Percentiles rank a stretch among this genome's conserved stretches.
Conservation (phyloP, 257 asterid genomes). For the Nemophila menziesii region DNA sequence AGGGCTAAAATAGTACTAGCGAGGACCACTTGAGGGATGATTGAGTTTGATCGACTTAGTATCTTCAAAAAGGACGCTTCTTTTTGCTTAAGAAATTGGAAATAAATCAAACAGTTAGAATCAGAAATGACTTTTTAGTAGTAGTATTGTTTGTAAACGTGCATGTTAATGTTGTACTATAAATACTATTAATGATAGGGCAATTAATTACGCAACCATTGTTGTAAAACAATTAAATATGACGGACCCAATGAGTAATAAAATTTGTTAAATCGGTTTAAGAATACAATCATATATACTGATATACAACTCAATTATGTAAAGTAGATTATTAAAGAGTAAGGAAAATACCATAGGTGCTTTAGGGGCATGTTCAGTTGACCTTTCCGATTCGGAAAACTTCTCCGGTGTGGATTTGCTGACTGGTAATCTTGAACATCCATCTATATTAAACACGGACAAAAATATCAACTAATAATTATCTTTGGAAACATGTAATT, state of each 20-base stretch:
- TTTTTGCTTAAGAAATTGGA: slow-evolving; percentile 24
- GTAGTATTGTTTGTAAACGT: not conserved
- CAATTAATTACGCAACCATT: not conserved
- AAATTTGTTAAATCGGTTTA: no score
- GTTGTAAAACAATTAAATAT: no score
- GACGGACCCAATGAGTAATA: not conserved
- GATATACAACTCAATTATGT: not conserved
- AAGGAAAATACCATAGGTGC: slow-evolving; percentile 28
- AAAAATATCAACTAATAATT: not conserved
- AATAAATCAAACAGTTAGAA: slow-evolving; percentile 10
- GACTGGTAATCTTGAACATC: slow-evolving; percentile 17
- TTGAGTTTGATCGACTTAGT: slow-evolving; percentile 67
- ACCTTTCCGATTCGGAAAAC: slow-evolving; percentile 18
- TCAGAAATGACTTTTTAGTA: not conserved
- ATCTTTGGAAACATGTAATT: not conserved
- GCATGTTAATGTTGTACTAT: not conserved
- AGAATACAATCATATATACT: not conserved
- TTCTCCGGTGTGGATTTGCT: slow-evolving; percentile 29
- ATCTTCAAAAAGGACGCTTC: slow-evolving; percentile 25
- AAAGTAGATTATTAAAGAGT: not conserved
- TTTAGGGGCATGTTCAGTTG: slow-evolving; percentile 20
- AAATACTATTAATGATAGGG: no score
- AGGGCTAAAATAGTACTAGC: slow-evolving; percentile 89
- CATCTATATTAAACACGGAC: slow-evolving; percentile 23
- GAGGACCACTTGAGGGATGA: slow-evolving; percentile 83